Evolutionary conservation across 352 stramenopile genomes (phyloP).

Genomic region (Albugo laibachii): DNA sequence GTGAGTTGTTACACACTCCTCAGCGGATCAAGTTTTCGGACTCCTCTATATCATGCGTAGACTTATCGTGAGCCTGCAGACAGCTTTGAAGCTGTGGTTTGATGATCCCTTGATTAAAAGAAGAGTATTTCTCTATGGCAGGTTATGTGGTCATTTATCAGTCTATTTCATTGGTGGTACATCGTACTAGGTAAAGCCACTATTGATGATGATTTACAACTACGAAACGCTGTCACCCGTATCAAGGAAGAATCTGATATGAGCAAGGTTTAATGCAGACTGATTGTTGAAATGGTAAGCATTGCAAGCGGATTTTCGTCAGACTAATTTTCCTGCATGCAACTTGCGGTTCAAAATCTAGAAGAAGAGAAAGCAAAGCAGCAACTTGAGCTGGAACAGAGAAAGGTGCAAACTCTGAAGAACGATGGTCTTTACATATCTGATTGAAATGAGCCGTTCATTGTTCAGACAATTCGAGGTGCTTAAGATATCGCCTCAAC

Average conservation of each 20-base stretch:
- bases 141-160: too few relatives aligned
- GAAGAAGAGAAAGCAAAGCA: slow-evolving; percentile 46
- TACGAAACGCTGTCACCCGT: slow-evolving; percentile 30
- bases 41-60: too few relatives aligned
- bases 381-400: slow-evolving; percentile 41
- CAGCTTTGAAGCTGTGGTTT: too few relatives aligned
- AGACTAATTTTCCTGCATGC: neutral
- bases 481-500: too few relatives aligned
- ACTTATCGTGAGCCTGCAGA: too few relatives aligned
- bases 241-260: slow-evolving; percentile 68
- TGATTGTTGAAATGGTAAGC: slow-evolving; percentile 68
- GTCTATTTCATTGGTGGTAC: too few relatives aligned
- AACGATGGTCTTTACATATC: slow-evolving; percentile 44
- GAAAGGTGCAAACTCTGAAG: slow-evolving; percentile 25
- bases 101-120: too few relatives aligned
- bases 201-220: slow-evolving; percentile 33
- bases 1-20: slow-evolving; percentile 84
- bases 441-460: too few relatives aligned
- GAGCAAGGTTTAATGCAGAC: slow-evolving; percentile 75
- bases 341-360: slow-evolving; percentile 64
- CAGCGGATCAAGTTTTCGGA: slow-evolving; percentile 24
- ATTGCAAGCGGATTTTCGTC: neutral
- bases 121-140: too few relatives aligned
- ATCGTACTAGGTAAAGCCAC: too few relatives aligned
- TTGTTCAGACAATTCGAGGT: too few relatives aligned